phyloP scores from a whole-genome alignment of 352 stramenopile species.

The Globisporangium nagaii region DNA sequence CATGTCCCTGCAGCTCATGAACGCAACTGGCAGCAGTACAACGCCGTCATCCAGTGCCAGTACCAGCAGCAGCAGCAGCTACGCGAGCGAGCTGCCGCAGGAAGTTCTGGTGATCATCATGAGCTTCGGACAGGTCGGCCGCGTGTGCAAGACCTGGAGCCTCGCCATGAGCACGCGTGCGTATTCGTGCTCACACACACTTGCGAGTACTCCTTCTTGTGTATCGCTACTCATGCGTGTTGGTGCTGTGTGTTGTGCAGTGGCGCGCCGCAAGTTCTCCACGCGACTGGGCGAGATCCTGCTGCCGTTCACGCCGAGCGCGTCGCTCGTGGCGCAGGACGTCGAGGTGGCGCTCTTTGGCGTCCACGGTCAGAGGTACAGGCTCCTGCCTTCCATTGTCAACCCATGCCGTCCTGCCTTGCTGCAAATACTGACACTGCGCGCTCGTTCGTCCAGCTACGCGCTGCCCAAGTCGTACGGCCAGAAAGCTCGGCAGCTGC shows the following conservation, averaged over 20 bases:
- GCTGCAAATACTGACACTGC: too few species aligned
- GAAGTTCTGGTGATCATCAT: constrained; percentile 73
- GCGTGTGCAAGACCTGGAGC: constrained; percentile 80
- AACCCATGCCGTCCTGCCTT: too few species aligned
- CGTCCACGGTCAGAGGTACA: constrained; percentile 47
- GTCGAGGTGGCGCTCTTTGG: constrained; percentile 57
- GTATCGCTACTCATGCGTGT: background rate
- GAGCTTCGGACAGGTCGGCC: constrained; percentile 62
- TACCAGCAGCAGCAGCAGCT: background rate
- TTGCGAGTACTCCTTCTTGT: too few species aligned
- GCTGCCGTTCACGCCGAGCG: constrained; percentile 35
- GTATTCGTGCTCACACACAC: too few species aligned
- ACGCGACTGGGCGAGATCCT: constrained; percentile 52
- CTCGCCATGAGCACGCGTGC: constrained; percentile 55
- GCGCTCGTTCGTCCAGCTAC: constrained; percentile 39
- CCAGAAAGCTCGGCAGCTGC: constrained; percentile 70
- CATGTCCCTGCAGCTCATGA: constrained; percentile 11
- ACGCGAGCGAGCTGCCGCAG: constrained; percentile 51
- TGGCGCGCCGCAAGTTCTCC: constrained; percentile 58
- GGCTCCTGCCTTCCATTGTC: background rate
- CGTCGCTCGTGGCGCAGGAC: constrained; percentile 39
- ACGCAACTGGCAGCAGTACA: background rate
- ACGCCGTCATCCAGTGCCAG: background rate
- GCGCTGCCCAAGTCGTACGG: constrained; percentile 73
- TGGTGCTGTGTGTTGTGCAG: constrained; percentile 10